A percentile compares a stretch with the other conserved stretches of the same genome.
These are phyloP conservation scores for Nelumbo lutea DNA, from an alignment of 164 flowering plant genomes.

Conservation along the genomic window DNA sequence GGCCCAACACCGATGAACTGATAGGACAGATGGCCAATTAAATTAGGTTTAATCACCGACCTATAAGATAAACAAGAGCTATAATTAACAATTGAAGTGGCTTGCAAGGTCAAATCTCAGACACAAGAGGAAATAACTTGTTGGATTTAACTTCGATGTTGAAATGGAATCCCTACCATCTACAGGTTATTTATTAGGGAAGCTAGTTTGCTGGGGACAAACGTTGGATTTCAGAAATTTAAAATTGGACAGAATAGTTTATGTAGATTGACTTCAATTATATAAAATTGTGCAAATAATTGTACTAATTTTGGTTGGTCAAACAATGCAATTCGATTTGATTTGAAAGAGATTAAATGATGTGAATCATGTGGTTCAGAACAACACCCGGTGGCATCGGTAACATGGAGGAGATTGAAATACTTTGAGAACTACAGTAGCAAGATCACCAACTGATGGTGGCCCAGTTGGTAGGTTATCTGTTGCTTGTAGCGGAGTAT, in stretches of 20 bases:
- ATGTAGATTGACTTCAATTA: background rate
- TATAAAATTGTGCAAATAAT: background rate
- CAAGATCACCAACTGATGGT: too few species aligned
- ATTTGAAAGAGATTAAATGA: conserved; percentile 1
- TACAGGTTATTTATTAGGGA: background rate
- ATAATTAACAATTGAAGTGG: background rate
- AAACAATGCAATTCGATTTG: background rate
- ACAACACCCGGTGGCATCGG: background rate
- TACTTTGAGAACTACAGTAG: too few species aligned
- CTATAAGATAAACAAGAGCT: background rate
- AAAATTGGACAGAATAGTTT: background rate
- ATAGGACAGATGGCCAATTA: background rate
- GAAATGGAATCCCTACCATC: background rate
- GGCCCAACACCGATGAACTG: background rate
- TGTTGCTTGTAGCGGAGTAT: too few species aligned
- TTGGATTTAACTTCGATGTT: background rate
- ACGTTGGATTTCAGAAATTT: conserved; percentile 2
- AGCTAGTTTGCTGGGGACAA: conserved; percentile 4
- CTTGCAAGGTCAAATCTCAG: background rate
- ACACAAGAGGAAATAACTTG: background rate
- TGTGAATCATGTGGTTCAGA: background rate
- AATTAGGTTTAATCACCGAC: conserved; percentile 4
- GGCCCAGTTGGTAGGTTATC: too few species aligned
- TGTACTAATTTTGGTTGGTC: conserved; percentile 5
- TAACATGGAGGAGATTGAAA: too few species aligned